Evolutionary conservation across 345 rosid genomes (phyloP).

Genomic region (Corchorus olitorius): DNA sequence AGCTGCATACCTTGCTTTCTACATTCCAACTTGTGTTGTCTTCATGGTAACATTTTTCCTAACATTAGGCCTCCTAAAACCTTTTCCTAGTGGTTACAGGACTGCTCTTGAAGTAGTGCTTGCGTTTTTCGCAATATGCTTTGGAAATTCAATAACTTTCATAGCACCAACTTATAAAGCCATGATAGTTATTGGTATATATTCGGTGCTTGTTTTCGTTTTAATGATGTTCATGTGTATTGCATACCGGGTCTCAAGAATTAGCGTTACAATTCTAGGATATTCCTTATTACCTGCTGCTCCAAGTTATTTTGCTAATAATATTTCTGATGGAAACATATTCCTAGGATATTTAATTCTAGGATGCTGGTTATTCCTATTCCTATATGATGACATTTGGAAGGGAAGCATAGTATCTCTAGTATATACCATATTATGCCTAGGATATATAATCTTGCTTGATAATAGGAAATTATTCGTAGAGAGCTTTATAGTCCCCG

Average conservation of each 20-base stretch:
- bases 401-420: too few species aligned
- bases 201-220: not conserved
- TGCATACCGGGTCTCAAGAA: not conserved
- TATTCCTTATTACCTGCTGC: not conserved
- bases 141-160: not conserved
- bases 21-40: not conserved
- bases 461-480: too few species aligned
- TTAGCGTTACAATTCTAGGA: not conserved
- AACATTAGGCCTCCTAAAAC: not conserved
- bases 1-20: not conserved
- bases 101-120: not conserved
- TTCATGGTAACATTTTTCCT: conserved; percentile 3
- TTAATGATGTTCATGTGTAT: conserved; percentile 1
- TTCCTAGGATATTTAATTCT: too few species aligned
- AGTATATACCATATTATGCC: too few species aligned
- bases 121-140: not conserved
- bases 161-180: not conserved
- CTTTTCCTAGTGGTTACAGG: not conserved
- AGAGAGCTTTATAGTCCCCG: too few species aligned
- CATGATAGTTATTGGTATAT: fast-evolving
- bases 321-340: too few species aligned
- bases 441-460: too few species aligned
- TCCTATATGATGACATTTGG: too few species aligned
- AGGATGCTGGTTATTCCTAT: too few species aligned
- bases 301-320: too few species aligned